Percentiles rank a stretch among this genome's conserved stretches.
These are phyloP conservation scores for Venturia oleaginea DNA, from an alignment of 2,329 filamentous ascomycete species.

Conservation along the genomic window DNA sequence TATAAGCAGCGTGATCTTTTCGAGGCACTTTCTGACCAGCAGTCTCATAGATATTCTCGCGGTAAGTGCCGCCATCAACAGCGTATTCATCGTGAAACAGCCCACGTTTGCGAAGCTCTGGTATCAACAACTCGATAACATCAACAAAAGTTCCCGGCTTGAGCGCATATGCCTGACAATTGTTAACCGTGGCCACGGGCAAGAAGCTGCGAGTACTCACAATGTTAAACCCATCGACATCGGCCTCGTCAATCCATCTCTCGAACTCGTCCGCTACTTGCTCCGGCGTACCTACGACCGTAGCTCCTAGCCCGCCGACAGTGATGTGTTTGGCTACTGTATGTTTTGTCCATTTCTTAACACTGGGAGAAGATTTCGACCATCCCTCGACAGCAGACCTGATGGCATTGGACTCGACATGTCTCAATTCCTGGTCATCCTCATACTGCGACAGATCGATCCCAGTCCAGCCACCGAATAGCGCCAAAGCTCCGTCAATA, in stretches of 20 bases:
- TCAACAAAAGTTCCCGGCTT: conserved; percentile 61
- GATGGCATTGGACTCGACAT: conserved; percentile 52
- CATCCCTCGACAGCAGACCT: conserved; percentile 48
- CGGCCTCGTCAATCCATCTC: conserved; percentile 57
- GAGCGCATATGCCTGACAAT: conserved; percentile 47
- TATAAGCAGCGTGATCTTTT: conserved; percentile 44
- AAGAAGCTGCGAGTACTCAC: conserved; percentile 33
- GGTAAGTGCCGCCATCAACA: conserved; percentile 49
- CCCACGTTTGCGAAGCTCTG: conserved; percentile 51
- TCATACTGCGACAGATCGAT: conserved; percentile 52
- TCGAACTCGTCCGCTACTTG: conserved; percentile 61
- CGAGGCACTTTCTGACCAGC: conserved; percentile 42
- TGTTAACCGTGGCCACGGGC: background rate
- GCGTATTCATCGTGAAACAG: conserved; percentile 47
- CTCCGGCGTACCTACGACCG: conserved; percentile 53
- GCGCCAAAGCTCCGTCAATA: conserved; percentile 56
- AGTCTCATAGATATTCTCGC: conserved; percentile 50
- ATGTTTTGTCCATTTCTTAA: conserved; percentile 62
- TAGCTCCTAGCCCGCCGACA: conserved; percentile 57
- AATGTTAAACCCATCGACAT: conserved; percentile 68
- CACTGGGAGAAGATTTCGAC: conserved; percentile 47
- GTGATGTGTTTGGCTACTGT: conserved; percentile 60
- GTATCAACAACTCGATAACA: conserved; percentile 55
- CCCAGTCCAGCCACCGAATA: conserved; percentile 69
- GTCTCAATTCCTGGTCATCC: conserved; percentile 54